Percentiles rank a stretch among this genome's conserved stretches.
These are phyloP conservation scores for Saccharomycopsis olivae DNA, from an alignment of 805 yeast genomes.

Conservation along the genomic window DNA sequence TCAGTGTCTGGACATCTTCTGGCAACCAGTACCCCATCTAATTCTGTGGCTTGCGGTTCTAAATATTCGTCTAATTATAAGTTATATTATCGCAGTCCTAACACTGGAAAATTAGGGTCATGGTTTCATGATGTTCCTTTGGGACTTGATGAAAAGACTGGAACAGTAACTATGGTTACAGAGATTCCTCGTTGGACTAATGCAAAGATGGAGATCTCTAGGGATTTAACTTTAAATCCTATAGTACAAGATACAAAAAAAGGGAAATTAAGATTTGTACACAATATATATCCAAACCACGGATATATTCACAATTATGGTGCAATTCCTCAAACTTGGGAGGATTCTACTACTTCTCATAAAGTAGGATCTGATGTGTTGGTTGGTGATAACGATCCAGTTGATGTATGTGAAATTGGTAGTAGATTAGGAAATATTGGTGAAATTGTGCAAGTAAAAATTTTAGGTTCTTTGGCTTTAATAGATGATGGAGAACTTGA, in stretches of 20 bases:
- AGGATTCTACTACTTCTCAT: constrained; percentile 54
- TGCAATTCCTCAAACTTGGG: constrained; percentile 95
- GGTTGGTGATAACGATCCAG: constrained; percentile 84
- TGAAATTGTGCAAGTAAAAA: constrained; percentile 78
- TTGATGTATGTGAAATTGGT: constrained; percentile 80
- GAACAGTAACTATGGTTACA: constrained; percentile 81
- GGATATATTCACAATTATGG: constrained; percentile 99
- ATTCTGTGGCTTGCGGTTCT: constrained; percentile 51
- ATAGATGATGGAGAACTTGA: constrained; percentile 88
- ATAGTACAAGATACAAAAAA: constrained; percentile 95
- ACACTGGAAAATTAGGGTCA: constrained; percentile 74
- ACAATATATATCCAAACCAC: constrained; percentile 97
- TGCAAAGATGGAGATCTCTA: constrained; percentile 91
- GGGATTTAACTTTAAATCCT: constrained; percentile 79
- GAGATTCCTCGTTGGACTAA: constrained; percentile 99
- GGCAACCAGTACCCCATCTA: constrained; percentile 21
- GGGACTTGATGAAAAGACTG: constrained; percentile 87
- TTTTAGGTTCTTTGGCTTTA: constrained; percentile 87
- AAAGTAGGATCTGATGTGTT: constrained; percentile 24
- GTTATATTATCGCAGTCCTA: constrained; percentile 78
- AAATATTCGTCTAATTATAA: constrained; percentile 91
- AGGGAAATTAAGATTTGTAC: constrained; percentile 90
- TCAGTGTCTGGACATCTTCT: neutral
- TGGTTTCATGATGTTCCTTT: constrained; percentile 92
- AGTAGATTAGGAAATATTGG: constrained; percentile 55